Evolutionary conservation across 805 yeast genomes (phyloP).

Genomic region (Kluyveromyces lactis): DNA sequence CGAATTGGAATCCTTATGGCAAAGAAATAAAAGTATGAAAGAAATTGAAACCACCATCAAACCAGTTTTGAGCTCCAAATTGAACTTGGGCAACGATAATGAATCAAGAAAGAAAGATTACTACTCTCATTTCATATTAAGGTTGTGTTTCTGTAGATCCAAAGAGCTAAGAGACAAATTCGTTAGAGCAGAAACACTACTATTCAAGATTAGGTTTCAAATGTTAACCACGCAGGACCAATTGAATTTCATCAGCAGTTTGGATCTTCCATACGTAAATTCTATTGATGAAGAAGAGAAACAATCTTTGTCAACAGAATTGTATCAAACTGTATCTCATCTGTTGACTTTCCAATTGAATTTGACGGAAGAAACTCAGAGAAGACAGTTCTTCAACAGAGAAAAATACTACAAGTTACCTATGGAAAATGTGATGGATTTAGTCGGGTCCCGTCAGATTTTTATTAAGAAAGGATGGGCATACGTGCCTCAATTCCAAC

Average conservation of each 20-base stretch:
- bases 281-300: slow-evolving; percentile 59
- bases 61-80: slow-evolving; percentile 52
- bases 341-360: slow-evolving; percentile 28
- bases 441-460: slow-evolving; percentile 67
- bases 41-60: slow-evolving; percentile 60
- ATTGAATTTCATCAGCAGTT: slow-evolving; percentile 53
- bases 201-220: slow-evolving; percentile 68
- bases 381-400: slow-evolving; percentile 40
- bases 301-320: slow-evolving; percentile 34
- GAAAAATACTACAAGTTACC: slow-evolving; percentile 79
- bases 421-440: slow-evolving; percentile 74
- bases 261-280: slow-evolving; percentile 61
- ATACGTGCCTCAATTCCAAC: slow-evolving; percentile 77
- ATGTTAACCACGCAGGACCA: slow-evolving; percentile 59
- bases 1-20: slow-evolving; percentile 70
- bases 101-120: slow-evolving; percentile 80
- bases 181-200: slow-evolving; percentile 60
- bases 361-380: slow-evolving; percentile 37
- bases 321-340: slow-evolving; percentile 48
- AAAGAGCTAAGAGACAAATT: slow-evolving; percentile 79
- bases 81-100: slow-evolving; percentile 46
- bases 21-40: slow-evolving; percentile 51
- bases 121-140: slow-evolving; percentile 79
- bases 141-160: slow-evolving; percentile 82
- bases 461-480: slow-evolving; percentile 64